phyloP scores from a whole-genome alignment of 2,329 filamentous ascomycete genomes.

The Emergomyces africanus region DNA sequence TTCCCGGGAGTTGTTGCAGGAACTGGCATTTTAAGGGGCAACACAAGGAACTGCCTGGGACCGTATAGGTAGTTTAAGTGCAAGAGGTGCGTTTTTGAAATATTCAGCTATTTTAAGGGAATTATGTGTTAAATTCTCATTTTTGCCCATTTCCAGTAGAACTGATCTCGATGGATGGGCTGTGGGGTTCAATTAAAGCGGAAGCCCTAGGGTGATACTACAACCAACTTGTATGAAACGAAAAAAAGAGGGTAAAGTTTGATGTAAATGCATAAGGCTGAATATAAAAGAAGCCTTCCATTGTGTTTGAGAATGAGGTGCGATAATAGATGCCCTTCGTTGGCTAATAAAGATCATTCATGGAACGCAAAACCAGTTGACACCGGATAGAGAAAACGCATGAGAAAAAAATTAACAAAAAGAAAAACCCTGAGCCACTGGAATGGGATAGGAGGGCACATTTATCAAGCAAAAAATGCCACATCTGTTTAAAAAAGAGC shows the following conservation, averaged over 20 bases:
- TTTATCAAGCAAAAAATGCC: background rate
- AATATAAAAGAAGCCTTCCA: background rate
- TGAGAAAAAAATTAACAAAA: background rate
- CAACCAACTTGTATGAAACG: background rate
- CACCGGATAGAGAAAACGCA: background rate
- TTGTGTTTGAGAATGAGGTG: background rate
- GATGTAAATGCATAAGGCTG: background rate
- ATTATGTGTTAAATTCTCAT: too few relatives aligned
- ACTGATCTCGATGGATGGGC: too few relatives aligned
- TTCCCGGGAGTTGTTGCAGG: background rate
- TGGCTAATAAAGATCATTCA: background rate
- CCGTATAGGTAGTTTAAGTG: background rate
- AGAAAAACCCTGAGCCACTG: background rate
- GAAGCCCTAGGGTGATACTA: too few relatives aligned
- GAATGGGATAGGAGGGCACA: background rate
- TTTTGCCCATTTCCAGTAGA: too few relatives aligned
- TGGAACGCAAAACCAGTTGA: background rate
- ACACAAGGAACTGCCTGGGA: background rate
- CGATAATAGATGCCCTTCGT: background rate
- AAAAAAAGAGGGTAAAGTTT: background rate
- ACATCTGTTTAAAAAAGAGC: background rate
- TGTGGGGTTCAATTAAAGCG: too few relatives aligned
- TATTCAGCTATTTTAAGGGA: too few relatives aligned
- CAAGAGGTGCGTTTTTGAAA: background rate
- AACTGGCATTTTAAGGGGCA: background rate